Base-by-base conservation (phyloP, 2,329 filamentous ascomycete genomes). In the Alternaria sp. region DNA sequence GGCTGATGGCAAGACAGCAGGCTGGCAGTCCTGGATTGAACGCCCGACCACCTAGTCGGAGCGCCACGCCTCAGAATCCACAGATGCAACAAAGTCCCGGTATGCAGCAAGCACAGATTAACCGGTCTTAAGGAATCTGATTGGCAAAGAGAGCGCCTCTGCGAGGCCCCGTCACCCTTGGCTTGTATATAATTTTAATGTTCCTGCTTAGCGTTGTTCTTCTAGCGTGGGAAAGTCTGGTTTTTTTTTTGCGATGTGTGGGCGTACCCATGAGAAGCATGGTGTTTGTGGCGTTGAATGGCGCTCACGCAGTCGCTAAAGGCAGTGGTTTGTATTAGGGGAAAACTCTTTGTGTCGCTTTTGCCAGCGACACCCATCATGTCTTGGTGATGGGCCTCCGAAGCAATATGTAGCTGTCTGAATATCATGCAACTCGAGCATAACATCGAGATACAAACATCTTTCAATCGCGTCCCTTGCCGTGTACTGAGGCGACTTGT, bases 51-150 rank as follows among this genome's bases (percentile, higher is more conserved):
- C 69, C 71, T 41, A 81, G 79, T 62, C 69, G 79, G 55, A 81
- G 79, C 65, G 78, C 77, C 23, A 81, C 79, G 37, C 79, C 79
- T 12, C 78, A 79, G 55, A 79, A 79, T 53, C 71, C 75, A 33
- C 72, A 76, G 61, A 72, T 77, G 65, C 71, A 75, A 66, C 75
- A 78, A 58, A 78, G 76, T 61, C 76, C 76, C 9, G 71, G 72
- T 26, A 65, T 76, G 60, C 74, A 76, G 63, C 76, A 78, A 65
- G 75, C 75, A 43, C 76, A 78, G 65, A 63, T 75, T 58, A 71
- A 70, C 55, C 63, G 65, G 51, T 64, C 69, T 21, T 70, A 66
- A 61, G 44, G 20, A 25, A 30, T 25, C 51, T 46, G 62, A 64
- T 50, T 37, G 41, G 59, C 55, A 26, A 21, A 54, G 5, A 46